Base-by-base conservation (phyloP, 176 grass and related monocot genomes). In the Musa acuminata region DNA sequence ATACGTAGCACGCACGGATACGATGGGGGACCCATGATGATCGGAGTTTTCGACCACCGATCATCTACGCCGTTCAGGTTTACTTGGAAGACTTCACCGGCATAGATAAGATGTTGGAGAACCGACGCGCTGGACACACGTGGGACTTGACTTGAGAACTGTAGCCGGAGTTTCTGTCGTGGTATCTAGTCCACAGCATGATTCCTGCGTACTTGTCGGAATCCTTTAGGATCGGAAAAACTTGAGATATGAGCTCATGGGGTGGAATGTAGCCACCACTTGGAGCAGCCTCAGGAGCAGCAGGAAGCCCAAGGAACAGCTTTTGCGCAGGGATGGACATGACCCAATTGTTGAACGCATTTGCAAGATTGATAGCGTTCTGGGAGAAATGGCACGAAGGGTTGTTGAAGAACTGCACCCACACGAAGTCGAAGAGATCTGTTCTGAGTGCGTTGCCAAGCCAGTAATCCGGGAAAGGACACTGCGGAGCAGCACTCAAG, bases 361-460 rank as follows among this genome's bases (percentile, higher is more conserved):
- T 80, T 55, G 43, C 69, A 77, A 92, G 69, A 72, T 76, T 85
- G 55, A 12, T 51, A 16, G 50, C 60, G 64, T 79, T 77, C 0
- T 85, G 82, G 8, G 53, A 71, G 84, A 80, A 96, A 82, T 96
- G 74, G 78, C 89, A 96, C 24, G 17, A 1, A 8, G 72, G 80
- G 77, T 96, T 89, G 65, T 92, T 92, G 89, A 89, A 96, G 69
- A 96, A 96, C 82, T 96, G 92, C 54, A 96, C 82, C 92, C 92
- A 96, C 26, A 96, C 87, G 85, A 89, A 92, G 84, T 96, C 84
- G 68, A 96, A 92, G 16, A 87, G 72, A 50, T 82, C 87, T 7
- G 84, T 85, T 29, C 79, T 67, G 19, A 93, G 75, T 74, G 87
- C 87, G 3, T 75, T 25, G 0, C 29, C 73, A 8, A 92, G 72